Evolutionary conservation across 2,329 filamentous ascomycete species (phyloP), one percentile per base, ranked within the genome.

Genomic region (Cadophora malorum): DNA sequence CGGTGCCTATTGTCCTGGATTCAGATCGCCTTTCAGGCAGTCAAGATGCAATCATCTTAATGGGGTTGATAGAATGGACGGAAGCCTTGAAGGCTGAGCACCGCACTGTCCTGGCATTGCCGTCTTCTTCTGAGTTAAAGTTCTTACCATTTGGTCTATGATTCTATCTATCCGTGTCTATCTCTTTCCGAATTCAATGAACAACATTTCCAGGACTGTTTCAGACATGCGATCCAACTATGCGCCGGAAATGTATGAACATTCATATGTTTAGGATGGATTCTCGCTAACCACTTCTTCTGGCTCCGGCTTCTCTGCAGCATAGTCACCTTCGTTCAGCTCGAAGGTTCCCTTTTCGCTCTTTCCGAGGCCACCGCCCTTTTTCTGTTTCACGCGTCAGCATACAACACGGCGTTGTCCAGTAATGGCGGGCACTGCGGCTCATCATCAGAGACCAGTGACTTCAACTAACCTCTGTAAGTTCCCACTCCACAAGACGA

Each of bases 311-410:
- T 62, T 47, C 19, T 21, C 49, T 23, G 55, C 52, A 21, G 66
- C 61, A 45, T 66, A 68, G 52, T 67, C 63, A 23, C 25, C 50
- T 14, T 31, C 23, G 14, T 52, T 50, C 62, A 67, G 45, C 16
- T 45, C 38, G 25, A 55, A 64, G 19, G 56, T 3, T 5, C 76
- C 75, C n/a, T 65, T 71, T 19, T 66, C 62, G 41, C 73, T 76
- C 66, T 74, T 75, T 19, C 76, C 76, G 38, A 78, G 61, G 3
- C 76, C 76, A 28, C 76, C 76, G 14, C 76, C 76, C 6, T 68
- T 75, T 38, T 21, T 58, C 55, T 58, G 16, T 55, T 5, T 38
- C 7, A n/a, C 14, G n/a, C 3, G 33, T 58, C 33, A 58, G 55
- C 55, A 58, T 21, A 58, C 35, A 9, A 28, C n/a, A 6, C 5